phyloP scores from a whole-genome alignment of 2,329 filamentous ascomycete species.

The Parascedosporium putredinis region DNA sequence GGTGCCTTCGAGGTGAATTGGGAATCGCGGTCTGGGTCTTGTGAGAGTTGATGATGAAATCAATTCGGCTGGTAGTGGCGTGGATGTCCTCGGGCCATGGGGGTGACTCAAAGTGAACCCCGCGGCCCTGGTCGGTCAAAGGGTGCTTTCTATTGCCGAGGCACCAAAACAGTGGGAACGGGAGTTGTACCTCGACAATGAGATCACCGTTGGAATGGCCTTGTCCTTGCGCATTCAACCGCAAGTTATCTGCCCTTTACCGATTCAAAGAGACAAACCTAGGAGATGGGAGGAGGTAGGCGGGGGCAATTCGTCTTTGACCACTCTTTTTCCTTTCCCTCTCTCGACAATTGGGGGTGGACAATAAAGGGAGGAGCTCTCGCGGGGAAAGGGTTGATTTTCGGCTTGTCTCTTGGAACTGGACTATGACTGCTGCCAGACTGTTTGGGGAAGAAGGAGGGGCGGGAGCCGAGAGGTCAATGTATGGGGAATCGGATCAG shows the following conservation, averaged over 20 bases:
- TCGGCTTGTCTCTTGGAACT: neutral
- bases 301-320: too few species aligned
- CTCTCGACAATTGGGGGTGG: neutral
- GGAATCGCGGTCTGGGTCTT: neutral
- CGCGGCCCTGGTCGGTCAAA: constrained; percentile 2
- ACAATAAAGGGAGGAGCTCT: neutral
- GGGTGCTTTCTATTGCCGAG: neutral
- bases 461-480: neutral
- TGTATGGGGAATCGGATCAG: constrained; percentile 5
- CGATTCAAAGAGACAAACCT: too few species aligned
- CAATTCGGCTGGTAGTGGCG: constrained; percentile 3
- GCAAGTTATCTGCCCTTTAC: too few species aligned
- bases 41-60: neutral
- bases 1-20: neutral
- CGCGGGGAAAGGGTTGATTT: neutral
- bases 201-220: neutral
- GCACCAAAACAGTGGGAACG: neutral
- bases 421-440: too few species aligned
- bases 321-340: neutral
- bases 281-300: too few species aligned
- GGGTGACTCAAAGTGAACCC: constrained; percentile 3
- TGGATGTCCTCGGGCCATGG: constrained; percentile 3
- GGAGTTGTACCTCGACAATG: neutral
- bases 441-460: neutral
- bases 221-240: too few species aligned